phyloP scores from a whole-genome alignment of 2,329 filamentous ascomycete genomes.

The Gnomoniopsis smithogilvyi region DNA sequence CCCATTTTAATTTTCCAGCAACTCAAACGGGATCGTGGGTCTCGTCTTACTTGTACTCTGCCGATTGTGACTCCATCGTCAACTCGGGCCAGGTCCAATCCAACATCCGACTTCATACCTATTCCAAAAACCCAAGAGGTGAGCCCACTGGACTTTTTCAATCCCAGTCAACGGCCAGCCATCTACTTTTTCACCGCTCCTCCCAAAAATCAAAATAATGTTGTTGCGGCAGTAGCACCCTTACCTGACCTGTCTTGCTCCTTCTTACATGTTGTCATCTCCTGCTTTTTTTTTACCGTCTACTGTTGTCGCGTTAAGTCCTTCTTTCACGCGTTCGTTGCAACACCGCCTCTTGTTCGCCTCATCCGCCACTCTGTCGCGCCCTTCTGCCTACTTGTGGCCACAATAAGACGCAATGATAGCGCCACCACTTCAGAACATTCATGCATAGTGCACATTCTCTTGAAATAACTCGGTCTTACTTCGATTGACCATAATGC shows the following conservation, averaged over 20 bases:
- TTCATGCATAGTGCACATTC: conserved; percentile 10
- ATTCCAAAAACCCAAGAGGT: conserved; percentile 4
- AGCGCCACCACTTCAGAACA: conserved; percentile 14
- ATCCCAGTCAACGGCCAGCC: conserved; percentile 15
- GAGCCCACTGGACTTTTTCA: conserved; percentile 13
- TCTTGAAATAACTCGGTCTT: conserved; percentile 21
- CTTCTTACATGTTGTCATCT: conserved; percentile 10
- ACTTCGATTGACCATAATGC: conserved; percentile 58
- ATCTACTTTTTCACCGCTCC: conserved; percentile 6
- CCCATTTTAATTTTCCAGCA: conserved; percentile 3
- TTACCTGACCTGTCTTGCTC: neutral
- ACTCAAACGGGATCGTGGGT: conserved; percentile 11
- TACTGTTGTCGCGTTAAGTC: neutral
- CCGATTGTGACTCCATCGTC: conserved; percentile 11
- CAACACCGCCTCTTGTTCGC: neutral
- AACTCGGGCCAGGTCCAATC: neutral
- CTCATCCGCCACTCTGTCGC: conserved; percentile 3
- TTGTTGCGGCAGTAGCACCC: conserved; percentile 12
- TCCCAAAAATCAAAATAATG: conserved; percentile 1
- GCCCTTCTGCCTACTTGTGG: neutral
- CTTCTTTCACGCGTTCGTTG: conserved; percentile 1
- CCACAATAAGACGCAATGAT: neutral
- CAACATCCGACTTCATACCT: neutral
- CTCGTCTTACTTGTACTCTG: neutral
- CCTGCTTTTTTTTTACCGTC: conserved; percentile 16